Evolutionary conservation across 1,284 basidiomycete genomes (phyloP).

Genomic region (Sanghuangporus sanghuang): DNA sequence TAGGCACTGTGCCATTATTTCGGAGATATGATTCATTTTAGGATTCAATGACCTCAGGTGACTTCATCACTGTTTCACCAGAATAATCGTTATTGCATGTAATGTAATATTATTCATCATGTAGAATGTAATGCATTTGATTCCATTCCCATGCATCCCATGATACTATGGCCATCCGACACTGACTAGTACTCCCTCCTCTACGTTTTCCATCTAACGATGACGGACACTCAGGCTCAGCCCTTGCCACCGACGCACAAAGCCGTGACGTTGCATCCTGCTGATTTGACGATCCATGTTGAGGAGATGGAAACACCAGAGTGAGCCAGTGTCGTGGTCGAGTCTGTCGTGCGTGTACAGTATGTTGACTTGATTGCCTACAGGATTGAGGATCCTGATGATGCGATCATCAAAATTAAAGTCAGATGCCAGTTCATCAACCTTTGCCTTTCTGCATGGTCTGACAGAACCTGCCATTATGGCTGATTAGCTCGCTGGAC

Average conservation of each 20-base stretch:
- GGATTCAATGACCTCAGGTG: no score
- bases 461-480: background rate
- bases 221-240: no score
- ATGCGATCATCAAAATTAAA: conserved; percentile 69
- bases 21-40: no score
- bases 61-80: no score
- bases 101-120: no score
- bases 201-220: no score
- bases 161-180: no score
- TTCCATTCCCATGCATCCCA: no score
- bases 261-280: conserved; percentile 5
- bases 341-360: background rate
- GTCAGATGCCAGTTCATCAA: conserved; percentile 30
- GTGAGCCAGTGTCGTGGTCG: background rate
- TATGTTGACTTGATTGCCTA: background rate
- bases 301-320: conserved; percentile 8
- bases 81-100: no score
- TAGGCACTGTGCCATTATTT: no score
- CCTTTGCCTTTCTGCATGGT: background rate
- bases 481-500: conserved; percentile 51
- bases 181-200: no score
- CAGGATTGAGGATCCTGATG: conserved; percentile 67
- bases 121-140: no score
- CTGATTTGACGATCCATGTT: conserved; percentile 4
- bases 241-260: background rate